A percentile compares a stretch with the other conserved stretches of the same genome.
These are phyloP conservation scores for Phaeosphaeriaceae sp. DNA, from an alignment of 2,329 filamentous ascomycete genomes.

Conservation along the genomic window DNA sequence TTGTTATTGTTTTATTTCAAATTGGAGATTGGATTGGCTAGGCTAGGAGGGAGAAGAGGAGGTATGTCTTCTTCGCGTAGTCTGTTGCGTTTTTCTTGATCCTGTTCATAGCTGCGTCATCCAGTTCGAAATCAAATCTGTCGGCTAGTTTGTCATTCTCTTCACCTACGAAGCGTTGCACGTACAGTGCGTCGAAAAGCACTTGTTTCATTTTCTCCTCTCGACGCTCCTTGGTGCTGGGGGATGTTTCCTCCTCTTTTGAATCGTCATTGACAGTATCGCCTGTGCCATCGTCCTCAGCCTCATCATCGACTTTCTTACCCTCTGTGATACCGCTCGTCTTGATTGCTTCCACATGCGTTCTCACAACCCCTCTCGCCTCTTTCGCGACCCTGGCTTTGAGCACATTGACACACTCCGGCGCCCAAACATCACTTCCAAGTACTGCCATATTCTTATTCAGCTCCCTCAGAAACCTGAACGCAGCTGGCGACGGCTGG, in stretches of 20 bases:
- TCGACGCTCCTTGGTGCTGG: constrained; percentile 18
- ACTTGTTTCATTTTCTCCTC: constrained; percentile 46
- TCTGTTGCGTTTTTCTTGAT: constrained; percentile 70
- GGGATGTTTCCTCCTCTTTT: constrained; percentile 12
- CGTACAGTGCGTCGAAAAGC: constrained; percentile 53
- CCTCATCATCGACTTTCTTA: constrained; percentile 13
- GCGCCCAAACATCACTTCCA: constrained; percentile 83
- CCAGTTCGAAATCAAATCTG: constrained; percentile 53
- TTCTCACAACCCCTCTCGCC: constrained; percentile 49
- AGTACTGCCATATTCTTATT: constrained; percentile 70
- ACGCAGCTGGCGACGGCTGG: constrained; percentile 77
- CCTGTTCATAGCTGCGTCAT: constrained; percentile 57
- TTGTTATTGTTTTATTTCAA: background rate
- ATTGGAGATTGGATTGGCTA: constrained; percentile 8
- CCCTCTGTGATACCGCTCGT: constrained; percentile 2
- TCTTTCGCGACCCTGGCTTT: constrained; percentile 64
- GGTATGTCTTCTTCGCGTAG: constrained; percentile 81
- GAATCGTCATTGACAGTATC: constrained; percentile 1
- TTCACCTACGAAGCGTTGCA: constrained; percentile 42
- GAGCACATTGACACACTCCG: constrained; percentile 66
- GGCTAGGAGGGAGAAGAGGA: constrained; percentile 78
- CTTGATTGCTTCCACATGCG: constrained; percentile 46
- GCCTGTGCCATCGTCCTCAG: constrained; percentile 2
- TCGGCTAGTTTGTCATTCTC: constrained; percentile 21
- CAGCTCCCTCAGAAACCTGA: constrained; percentile 72